Evolutionary conservation across 2,329 filamentous ascomycete genomes (phyloP).

Genomic region (Aspergillus alliaceus): DNA sequence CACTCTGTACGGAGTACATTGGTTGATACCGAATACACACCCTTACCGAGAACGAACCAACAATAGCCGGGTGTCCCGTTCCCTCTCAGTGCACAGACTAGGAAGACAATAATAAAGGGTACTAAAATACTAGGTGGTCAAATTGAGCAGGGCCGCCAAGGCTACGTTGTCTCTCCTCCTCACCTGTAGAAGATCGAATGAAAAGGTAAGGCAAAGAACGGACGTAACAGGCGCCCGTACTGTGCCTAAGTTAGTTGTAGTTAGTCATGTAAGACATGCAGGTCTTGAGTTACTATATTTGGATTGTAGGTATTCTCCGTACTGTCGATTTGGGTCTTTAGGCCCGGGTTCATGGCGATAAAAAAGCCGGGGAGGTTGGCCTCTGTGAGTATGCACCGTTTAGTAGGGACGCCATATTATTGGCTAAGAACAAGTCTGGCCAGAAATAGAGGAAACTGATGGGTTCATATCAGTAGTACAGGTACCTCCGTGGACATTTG

Average conservation of each 20-base stretch:
- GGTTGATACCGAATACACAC: not conserved
- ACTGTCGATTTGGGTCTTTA: not conserved
- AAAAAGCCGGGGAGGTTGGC: not conserved
- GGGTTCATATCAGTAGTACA: too few relatives aligned
- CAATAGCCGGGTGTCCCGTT: not conserved
- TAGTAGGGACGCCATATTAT: too few relatives aligned
- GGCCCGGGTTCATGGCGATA: not conserved
- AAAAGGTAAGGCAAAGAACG: not conserved
- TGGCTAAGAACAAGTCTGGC: not conserved
- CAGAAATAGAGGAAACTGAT: not conserved
- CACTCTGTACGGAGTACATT: too few relatives aligned
- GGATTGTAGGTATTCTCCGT: constrained; percentile 2
- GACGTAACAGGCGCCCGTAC: not conserved
- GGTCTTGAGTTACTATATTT: constrained; percentile 22
- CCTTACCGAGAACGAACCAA: not conserved
- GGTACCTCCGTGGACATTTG: not conserved
- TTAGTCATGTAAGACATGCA: constrained; percentile 19
- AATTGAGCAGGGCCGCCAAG: constrained; percentile 6
- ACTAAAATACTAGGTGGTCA: not conserved
- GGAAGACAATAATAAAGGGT: too few relatives aligned
- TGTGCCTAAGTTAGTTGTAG: not conserved
- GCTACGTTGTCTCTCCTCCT: not conserved
- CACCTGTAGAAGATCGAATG: not conserved
- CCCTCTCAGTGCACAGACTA: not conserved
- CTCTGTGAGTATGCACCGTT: not conserved